These are phyloP conservation scores for Bremia lactucae DNA, from an alignment of 352 stramenopile genomes.

Conservation along the genomic window DNA sequence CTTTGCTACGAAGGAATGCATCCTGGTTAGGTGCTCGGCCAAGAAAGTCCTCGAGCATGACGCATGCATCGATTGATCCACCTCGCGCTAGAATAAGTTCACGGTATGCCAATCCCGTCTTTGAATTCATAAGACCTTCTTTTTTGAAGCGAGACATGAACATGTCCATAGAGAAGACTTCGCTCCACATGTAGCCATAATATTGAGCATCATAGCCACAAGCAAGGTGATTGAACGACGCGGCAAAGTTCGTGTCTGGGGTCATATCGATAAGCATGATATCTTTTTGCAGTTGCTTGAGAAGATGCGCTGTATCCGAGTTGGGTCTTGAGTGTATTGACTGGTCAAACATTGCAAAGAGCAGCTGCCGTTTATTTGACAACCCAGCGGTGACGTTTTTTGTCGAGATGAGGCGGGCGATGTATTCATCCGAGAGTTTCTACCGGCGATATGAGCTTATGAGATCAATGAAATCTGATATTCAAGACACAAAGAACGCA, in stretches of 20 bases:
- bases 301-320: constrained; percentile 67
- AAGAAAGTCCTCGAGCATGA: constrained; percentile 76
- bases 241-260: constrained; percentile 72
- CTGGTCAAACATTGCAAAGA: constrained; percentile 80
- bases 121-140: constrained; percentile 72
- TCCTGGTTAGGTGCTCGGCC: constrained; percentile 65
- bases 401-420: constrained; percentile 72
- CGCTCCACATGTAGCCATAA: constrained; percentile 87
- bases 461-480: neutral
- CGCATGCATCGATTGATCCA: constrained; percentile 64
- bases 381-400: constrained; percentile 81
- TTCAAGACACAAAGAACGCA: constrained; percentile 6
- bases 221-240: constrained; percentile 75
- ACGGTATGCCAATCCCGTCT: constrained; percentile 72
- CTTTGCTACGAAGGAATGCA: constrained; percentile 79
- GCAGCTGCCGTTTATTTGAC: constrained; percentile 73
- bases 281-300: constrained; percentile 74
- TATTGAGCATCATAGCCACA: constrained; percentile 73
- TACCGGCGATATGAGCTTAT: constrained; percentile 15
- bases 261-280: constrained; percentile 86
- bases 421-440: constrained; percentile 73
- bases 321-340: constrained; percentile 74
- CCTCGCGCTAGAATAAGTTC: constrained; percentile 80
- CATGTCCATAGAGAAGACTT: constrained; percentile 87
- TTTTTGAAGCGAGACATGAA: constrained; percentile 83